These are phyloP conservation scores for Bertia moriformis DNA, from an alignment of 2,329 filamentous ascomycete genomes.

Conservation along the genomic window DNA sequence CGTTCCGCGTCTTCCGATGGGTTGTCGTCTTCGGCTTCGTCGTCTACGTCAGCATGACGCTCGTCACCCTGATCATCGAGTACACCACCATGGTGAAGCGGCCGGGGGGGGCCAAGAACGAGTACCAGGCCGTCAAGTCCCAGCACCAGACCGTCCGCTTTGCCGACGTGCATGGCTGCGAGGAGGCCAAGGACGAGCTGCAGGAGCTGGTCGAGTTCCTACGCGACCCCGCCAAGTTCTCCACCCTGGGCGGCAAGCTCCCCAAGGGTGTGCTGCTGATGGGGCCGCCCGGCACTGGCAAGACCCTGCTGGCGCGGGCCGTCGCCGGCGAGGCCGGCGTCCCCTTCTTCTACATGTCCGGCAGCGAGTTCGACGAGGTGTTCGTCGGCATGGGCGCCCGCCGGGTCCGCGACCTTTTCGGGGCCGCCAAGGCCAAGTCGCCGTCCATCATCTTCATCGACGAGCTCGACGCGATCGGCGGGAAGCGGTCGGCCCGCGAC, in stretches of 20 bases:
- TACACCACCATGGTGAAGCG: too few species aligned
- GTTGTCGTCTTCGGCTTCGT: constrained; percentile 63
- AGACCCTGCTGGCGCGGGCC: constrained; percentile 82
- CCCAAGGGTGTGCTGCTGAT: constrained; percentile 92
- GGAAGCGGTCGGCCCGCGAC: constrained; percentile 65
- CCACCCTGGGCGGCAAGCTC: constrained; percentile 83
- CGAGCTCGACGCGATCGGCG: constrained; percentile 77
- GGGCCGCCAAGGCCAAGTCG: constrained; percentile 69
- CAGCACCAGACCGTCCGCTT: constrained; percentile 87
- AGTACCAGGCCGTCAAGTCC: constrained; percentile 74
- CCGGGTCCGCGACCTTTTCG: constrained; percentile 85
- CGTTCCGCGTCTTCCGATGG: constrained; percentile 90
- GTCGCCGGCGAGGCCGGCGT: constrained; percentile 87
- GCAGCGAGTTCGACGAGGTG: constrained; percentile 84
- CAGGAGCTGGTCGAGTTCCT: constrained; percentile 95
- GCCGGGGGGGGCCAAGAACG: constrained; percentile 23
- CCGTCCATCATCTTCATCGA: constrained; percentile 91
- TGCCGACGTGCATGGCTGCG: constrained; percentile 85
- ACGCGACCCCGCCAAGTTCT: constrained; percentile 84
- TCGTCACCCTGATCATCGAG: constrained; percentile 73
- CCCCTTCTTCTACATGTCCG: constrained; percentile 90
- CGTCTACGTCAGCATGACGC: constrained; percentile 64
- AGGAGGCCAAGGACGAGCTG: constrained; percentile 95
- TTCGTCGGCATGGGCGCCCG: constrained; percentile 91
- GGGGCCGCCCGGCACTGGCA: constrained; percentile 78